Percentiles rank a stretch among this genome's conserved stretches.
Evolutionary conservation across 2,329 filamentous ascomycete genomes (phyloP).

Genomic region (Cladophialophora carrionii): DNA sequence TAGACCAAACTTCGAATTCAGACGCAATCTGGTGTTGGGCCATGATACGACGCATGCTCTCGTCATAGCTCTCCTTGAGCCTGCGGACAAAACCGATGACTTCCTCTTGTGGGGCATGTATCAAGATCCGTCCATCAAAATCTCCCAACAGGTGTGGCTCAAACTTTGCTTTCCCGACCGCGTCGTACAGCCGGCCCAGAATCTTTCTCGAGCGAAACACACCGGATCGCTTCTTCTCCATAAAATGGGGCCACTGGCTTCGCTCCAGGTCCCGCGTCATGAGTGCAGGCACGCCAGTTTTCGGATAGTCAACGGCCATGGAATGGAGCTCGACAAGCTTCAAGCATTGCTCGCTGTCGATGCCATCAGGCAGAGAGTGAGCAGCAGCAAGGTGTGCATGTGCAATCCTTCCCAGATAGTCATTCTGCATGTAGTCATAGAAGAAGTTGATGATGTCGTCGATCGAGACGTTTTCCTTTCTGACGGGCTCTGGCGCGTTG

Average conservation of each 20-base stretch:
- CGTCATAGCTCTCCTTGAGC: conserved; percentile 79
- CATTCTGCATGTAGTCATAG: conserved; percentile 89
- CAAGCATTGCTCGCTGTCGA: conserved; percentile 71
- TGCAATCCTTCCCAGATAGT: conserved; percentile 78
- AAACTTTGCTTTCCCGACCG: conserved; percentile 70
- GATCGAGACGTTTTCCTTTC: conserved; percentile 67
- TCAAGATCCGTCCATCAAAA: conserved; percentile 77
- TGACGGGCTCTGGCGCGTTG: conserved; percentile 60
- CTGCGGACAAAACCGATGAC: conserved; percentile 62
- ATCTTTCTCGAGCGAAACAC: conserved; percentile 70
- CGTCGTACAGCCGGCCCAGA: conserved; percentile 81
- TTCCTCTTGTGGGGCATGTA: conserved; percentile 59
- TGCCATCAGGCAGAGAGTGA: conserved; percentile 65
- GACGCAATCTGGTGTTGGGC: conserved; percentile 79
- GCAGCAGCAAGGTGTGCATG: conserved; percentile 77
- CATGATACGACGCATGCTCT: conserved; percentile 75
- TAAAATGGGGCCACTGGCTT: conserved; percentile 78
- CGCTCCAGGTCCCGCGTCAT: conserved; percentile 67
- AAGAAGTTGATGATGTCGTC: conserved; percentile 83
- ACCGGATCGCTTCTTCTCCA: conserved; percentile 66
- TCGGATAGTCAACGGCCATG: conserved; percentile 89
- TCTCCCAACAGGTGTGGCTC: conserved; percentile 69
- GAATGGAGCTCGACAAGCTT: conserved; percentile 81
- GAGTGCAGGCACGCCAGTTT: conserved; percentile 77
- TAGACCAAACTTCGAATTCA: conserved; percentile 90